A percentile compares a stretch with the other conserved stretches of the same genome.
Conservation (phyloP, 306 rosid genomes). For the Ormosia semicastrata region DNA sequence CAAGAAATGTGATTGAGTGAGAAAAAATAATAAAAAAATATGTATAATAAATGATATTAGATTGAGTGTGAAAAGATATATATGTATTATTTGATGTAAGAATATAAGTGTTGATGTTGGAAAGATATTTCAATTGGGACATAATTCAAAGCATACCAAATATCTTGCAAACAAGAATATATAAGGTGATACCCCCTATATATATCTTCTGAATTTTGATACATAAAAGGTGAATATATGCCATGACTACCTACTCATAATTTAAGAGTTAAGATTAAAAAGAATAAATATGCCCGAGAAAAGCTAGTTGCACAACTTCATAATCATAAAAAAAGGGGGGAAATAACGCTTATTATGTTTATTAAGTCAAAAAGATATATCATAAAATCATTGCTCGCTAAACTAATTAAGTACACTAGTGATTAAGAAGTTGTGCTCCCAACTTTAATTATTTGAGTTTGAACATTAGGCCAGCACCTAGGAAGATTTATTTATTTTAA, state of each 20-base stretch:
- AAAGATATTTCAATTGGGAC: neutral
- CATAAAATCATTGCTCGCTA: neutral
- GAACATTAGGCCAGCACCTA: no score
- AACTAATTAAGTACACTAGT: no score
- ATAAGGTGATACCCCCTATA: neutral
- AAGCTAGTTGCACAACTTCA: neutral
- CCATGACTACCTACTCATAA: neutral
- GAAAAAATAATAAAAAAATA: no score
- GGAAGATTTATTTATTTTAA: no score
- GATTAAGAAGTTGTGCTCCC: no score
- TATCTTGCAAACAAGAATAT: neutral
- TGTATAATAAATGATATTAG: no score
- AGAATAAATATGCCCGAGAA: neutral
- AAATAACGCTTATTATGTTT: neutral
- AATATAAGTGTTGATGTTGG: no score
- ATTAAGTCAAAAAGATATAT: neutral
- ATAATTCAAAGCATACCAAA: conserved; percentile 1
- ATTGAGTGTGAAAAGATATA: no score
- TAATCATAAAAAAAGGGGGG: neutral
- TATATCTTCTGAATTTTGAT: neutral
- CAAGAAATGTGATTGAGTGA: no score
- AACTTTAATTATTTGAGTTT: no score
- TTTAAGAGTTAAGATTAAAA: neutral
- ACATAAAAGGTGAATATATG: neutral
- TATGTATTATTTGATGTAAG: no score